Conservation (phyloP, 768 basidiomycete genomes). For the Kwoniella bestiolae region DNA sequence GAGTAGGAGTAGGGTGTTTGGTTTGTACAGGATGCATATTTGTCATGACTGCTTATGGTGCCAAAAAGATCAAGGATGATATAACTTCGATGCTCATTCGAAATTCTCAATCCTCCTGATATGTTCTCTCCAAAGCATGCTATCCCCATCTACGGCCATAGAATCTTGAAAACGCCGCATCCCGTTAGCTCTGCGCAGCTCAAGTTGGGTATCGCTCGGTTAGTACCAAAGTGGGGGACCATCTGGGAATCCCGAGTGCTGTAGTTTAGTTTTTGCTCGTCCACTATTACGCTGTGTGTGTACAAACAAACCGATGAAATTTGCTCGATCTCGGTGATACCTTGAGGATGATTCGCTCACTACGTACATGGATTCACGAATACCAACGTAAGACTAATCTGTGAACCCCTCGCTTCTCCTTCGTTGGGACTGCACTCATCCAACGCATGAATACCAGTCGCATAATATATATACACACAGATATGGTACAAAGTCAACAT, state of each 20-base stretch:
- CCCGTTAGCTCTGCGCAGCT: not conserved
- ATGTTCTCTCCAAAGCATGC: not conserved
- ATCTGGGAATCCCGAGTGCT: not conserved
- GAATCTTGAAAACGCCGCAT: not conserved
- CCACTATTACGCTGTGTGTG: too few relatives aligned
- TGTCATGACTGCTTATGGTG: not conserved
- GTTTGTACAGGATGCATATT: not conserved
- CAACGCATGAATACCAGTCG: too few relatives aligned
- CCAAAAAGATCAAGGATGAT: not conserved
- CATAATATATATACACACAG: too few relatives aligned
- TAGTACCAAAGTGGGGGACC: not conserved
- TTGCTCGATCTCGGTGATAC: too few relatives aligned
- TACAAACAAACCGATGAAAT: too few relatives aligned
- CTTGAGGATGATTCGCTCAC: too few relatives aligned
- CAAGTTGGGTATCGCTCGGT: not conserved
- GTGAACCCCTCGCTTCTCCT: too few relatives aligned
- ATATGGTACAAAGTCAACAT: too few relatives aligned
- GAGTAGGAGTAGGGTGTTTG: slow-evolving; percentile 45
- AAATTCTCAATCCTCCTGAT: not conserved
- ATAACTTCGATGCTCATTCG: not conserved
- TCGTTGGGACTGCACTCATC: too few relatives aligned
- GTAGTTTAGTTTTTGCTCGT: too few relatives aligned
- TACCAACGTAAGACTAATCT: too few relatives aligned
- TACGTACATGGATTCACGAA: too few relatives aligned
- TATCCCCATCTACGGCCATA: not conserved